These are phyloP conservation scores for Priceomyces melissophilus DNA, from an alignment of 805 yeast genomes.

Conservation along the genomic window DNA sequence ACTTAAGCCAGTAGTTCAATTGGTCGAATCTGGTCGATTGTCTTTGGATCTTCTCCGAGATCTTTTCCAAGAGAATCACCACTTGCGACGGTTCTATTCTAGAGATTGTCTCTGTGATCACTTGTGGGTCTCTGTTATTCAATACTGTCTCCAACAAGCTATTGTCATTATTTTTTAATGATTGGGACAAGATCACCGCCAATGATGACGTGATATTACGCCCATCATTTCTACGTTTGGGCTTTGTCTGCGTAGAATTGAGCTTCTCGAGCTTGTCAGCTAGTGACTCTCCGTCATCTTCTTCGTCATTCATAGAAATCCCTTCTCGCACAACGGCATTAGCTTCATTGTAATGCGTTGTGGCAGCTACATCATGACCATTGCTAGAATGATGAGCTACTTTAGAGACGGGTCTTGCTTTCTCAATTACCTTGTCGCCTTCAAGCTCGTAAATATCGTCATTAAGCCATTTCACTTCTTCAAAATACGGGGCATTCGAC, in stretches of 20 bases:
- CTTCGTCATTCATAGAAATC: conserved; percentile 53
- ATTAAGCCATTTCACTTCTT: conserved; percentile 48
- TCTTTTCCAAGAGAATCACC: conserved; percentile 47
- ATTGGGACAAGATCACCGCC: conserved; percentile 82
- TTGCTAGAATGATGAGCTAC: conserved; percentile 38
- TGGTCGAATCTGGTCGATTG: conserved; percentile 50
- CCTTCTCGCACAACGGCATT: conserved; percentile 63
- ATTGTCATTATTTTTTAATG: conserved; percentile 83
- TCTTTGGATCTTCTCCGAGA: conserved; percentile 51
- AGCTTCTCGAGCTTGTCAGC: conserved; percentile 40
- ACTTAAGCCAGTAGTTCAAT: conserved; percentile 53
- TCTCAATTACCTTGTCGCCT: conserved; percentile 24
- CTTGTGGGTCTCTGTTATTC: conserved; percentile 46
- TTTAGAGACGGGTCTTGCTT: conserved; percentile 39
- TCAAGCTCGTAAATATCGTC: conserved; percentile 23
- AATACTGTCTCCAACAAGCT: conserved; percentile 82
- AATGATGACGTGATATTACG: conserved; percentile 66
- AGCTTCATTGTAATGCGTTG: conserved; percentile 57
- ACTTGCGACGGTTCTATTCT: conserved; percentile 49
- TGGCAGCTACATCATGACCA: conserved; percentile 53
- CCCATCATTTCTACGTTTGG: conserved; percentile 44
- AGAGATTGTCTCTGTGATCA: conserved; percentile 48
- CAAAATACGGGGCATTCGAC: conserved; percentile 56
- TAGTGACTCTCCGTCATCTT: conserved; percentile 37
- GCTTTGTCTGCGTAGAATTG: conserved; percentile 19